These are phyloP conservation scores for Lycium barbarum DNA, from an alignment of 257 asterid species.

Conservation along the genomic window DNA sequence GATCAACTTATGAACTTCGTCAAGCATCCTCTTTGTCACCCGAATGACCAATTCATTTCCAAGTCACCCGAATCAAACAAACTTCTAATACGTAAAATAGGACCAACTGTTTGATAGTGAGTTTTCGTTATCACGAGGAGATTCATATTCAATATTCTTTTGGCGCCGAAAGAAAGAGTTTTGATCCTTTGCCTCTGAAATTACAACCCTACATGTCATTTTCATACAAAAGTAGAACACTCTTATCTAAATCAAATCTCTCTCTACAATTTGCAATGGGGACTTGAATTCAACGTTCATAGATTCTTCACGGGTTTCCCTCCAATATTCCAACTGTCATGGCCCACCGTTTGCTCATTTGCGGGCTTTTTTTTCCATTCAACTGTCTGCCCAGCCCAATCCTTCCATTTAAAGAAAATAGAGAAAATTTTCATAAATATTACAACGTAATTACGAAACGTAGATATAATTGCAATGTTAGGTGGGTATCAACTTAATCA, in stretches of 20 bases:
- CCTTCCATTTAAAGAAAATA: not conserved
- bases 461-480: no score
- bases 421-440: no score
- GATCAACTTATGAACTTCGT: no score
- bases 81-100: not conserved
- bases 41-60: not conserved
- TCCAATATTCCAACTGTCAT: constrained; percentile 14
- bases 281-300: constrained; percentile 5
- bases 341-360: not conserved
- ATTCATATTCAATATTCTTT: no score
- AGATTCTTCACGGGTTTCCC: constrained; percentile 21
- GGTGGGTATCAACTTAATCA: no score
- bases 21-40: no score
- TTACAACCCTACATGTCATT: constrained; percentile 9
- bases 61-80: no score
- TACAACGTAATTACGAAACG: no score
- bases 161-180: constrained; percentile 15
- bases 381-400: not conserved
- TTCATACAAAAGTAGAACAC: not conserved
- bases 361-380: not conserved
- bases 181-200: not conserved
- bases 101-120: not conserved
- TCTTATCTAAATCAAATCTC: not conserved
- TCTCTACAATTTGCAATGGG: no score
- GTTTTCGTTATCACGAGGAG: not conserved